Base-by-base conservation (phyloP, 2,329 filamentous ascomycete genomes). In the Phialophora tarda region DNA sequence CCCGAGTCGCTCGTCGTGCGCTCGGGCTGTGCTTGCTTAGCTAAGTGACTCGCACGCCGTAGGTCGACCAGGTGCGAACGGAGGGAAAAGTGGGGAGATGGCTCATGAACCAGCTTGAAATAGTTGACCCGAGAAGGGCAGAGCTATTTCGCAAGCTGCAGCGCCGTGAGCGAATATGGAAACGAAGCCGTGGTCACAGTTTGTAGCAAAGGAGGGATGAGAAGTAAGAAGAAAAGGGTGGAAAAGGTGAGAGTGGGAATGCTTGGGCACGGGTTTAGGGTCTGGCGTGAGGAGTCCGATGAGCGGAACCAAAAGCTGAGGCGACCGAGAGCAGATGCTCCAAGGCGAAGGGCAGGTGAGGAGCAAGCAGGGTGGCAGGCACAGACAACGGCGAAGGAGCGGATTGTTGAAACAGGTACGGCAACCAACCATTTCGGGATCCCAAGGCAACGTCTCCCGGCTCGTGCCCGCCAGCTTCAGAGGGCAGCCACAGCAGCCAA, bases 121-220 rank as follows among this genome's bases (percentile, higher is more conserved):
- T 62, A 68, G 68, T 34, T 53, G 53, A 28, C 65, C 63, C 62
- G 51, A 26, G 55, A 24, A 23, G 66, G 68, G 44, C 57, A 65
- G 53, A 69, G 62, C 68, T 70, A 63, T 68, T 48, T 61, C 47
- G 34, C 65, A 67, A 70, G 65, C 68, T 70, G 68, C 65, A 70
- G 68, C 68, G 65, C 68, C 68, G 60, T 59, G 32, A 68, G 68
- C 68, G 65, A 53, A 69, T 30, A 57, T 23, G 51, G 48, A 26
- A 61, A n/a, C 21, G 32, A 48, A 51, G 53, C 47, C 61, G 65
- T 63, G 57, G 62, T 38, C n/a, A 53, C 50, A 38, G 23, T 51
- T 24, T n/a, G 28, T 34, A 32, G 28, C 53, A 11, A 28, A 21
- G 28, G 53, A 28, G 53, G 24, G 53, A 32, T 17, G 28, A 30